These are phyloP conservation scores for Elongisporangium undulatum DNA, from an alignment of 352 stramenopile species.

Conservation along the genomic window DNA sequence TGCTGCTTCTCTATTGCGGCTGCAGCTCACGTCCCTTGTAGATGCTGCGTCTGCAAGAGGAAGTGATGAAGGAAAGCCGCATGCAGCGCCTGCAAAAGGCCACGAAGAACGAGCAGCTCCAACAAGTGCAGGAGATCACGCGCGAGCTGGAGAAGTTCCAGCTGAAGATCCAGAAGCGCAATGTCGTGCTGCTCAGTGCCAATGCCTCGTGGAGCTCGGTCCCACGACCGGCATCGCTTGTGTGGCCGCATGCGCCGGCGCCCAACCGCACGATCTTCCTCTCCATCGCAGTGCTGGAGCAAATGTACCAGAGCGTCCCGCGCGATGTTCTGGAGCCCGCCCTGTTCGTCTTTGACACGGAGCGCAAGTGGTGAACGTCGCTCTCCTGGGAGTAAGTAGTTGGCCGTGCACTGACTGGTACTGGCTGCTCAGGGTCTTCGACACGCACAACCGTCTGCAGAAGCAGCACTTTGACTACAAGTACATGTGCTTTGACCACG, in stretches of 20 bases:
- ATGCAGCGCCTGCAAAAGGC: slow-evolving; percentile 58
- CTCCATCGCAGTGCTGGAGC: slow-evolving; percentile 61
- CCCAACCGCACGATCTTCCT: slow-evolving; percentile 63
- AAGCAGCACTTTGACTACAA: slow-evolving; percentile 65
- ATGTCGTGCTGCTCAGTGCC: not conserved
- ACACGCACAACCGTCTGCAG: slow-evolving; percentile 62
- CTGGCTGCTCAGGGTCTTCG: slow-evolving; percentile 46
- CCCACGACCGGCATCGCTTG: slow-evolving; percentile 36
- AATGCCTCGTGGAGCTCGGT: slow-evolving; percentile 10
- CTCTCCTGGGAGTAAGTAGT: not conserved
- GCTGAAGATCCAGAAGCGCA: slow-evolving; percentile 9
- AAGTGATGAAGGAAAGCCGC: slow-evolving; percentile 61
- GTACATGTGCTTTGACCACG: slow-evolving; percentile 72
- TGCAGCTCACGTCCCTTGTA: slow-evolving; percentile 3
- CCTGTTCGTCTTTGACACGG: slow-evolving; percentile 61
- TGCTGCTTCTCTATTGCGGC: not conserved
- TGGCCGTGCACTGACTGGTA: not conserved
- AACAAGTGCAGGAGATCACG: slow-evolving; percentile 48
- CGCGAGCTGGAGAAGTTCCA: slow-evolving; percentile 39
- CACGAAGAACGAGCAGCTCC: slow-evolving; percentile 44
- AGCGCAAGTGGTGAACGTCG: slow-evolving; percentile 53
- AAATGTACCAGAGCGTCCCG: slow-evolving; percentile 54
- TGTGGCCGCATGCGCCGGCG: slow-evolving; percentile 52
- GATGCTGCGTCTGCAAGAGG: slow-evolving; percentile 58
- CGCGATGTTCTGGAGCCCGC: slow-evolving; percentile 60